phyloP scores from a whole-genome alignment of 2,329 filamentous ascomycete species.

The Blastomyces percursus region DNA sequence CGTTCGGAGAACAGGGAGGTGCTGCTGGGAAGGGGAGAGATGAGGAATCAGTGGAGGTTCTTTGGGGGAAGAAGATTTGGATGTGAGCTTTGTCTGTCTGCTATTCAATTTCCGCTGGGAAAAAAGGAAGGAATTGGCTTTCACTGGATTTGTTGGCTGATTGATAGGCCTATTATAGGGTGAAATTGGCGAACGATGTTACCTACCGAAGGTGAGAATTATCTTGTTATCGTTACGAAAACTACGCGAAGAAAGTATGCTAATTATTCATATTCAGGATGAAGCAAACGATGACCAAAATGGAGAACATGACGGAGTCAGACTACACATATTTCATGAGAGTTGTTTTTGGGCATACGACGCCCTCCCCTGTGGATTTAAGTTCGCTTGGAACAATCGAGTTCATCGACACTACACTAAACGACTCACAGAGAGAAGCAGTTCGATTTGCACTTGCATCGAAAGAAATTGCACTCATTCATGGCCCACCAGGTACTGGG shows the following conservation, averaged over 20 bases:
- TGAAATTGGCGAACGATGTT: constrained; percentile 57
- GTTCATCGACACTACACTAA: constrained; percentile 47
- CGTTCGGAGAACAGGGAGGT: constrained; percentile 32
- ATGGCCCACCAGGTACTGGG: constrained; percentile 89
- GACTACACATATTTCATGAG: constrained; percentile 49
- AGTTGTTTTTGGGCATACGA: constrained; percentile 49
- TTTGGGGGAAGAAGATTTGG: constrained; percentile 50
- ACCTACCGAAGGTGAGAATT: constrained; percentile 48
- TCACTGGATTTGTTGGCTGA: constrained; percentile 8
- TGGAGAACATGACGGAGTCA: constrained; percentile 45
- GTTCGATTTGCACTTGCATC: constrained; percentile 74
- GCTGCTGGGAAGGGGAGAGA: constrained; percentile 26
- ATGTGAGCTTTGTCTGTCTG: constrained; percentile 39
- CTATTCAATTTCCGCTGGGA: neutral
- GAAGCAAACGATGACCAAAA: constrained; percentile 51
- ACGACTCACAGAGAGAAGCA: constrained; percentile 52
- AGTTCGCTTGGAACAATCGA: constrained; percentile 37
- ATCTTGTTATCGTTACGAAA: neutral
- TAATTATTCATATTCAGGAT: constrained; percentile 35
- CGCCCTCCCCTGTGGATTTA: constrained; percentile 42
- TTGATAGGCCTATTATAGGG: constrained; percentile 29
- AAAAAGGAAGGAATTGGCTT: neutral
- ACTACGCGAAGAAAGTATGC: constrained; percentile 10
- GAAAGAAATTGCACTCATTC: constrained; percentile 75
- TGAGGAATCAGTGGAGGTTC: constrained; percentile 36